A percentile compares a stretch with the other conserved stretches of the same genome.
Evolutionary conservation across 2,329 filamentous ascomycete species (phyloP).

Genomic region (Periconia macrospinosa): DNA sequence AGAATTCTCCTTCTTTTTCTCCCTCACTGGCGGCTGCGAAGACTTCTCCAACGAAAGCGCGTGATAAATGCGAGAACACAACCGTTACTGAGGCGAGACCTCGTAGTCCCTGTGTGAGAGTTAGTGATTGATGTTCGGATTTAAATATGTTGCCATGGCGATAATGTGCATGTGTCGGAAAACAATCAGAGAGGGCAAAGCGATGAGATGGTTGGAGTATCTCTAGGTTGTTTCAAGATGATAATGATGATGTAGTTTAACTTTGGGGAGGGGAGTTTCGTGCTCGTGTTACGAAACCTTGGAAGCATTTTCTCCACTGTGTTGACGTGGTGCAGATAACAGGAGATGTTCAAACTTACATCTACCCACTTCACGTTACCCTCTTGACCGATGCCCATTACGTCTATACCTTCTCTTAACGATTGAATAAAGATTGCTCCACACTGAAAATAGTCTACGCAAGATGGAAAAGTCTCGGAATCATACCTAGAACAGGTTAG

Average conservation of each 20-base stretch:
- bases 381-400: conserved; percentile 10
- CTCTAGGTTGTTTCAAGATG: not conserved
- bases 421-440: not conserved
- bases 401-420: not conserved
- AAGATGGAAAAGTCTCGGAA: not conserved
- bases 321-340: not conserved
- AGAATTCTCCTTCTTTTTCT: not conserved
- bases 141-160: not conserved
- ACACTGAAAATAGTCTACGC: not conserved
- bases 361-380: conserved; percentile 12
- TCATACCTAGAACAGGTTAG: not conserved
- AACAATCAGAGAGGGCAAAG: not conserved
- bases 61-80: conserved; percentile 9
- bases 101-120: conserved; percentile 5
- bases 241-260: not conserved
- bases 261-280: not conserved
- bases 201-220: not conserved
- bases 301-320: no score
- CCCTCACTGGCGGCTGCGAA: conserved; percentile 7
- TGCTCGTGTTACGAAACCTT: not conserved
- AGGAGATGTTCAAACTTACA: conserved; percentile 1
- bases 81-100: conserved; percentile 10
- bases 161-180: not conserved
- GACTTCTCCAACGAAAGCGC: conserved; percentile 6
- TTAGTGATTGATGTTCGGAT: not conserved